These are phyloP conservation scores for Cercospora zeae-maydis DNA, from an alignment of 2,329 filamentous ascomycete species.

Conservation along the genomic window DNA sequence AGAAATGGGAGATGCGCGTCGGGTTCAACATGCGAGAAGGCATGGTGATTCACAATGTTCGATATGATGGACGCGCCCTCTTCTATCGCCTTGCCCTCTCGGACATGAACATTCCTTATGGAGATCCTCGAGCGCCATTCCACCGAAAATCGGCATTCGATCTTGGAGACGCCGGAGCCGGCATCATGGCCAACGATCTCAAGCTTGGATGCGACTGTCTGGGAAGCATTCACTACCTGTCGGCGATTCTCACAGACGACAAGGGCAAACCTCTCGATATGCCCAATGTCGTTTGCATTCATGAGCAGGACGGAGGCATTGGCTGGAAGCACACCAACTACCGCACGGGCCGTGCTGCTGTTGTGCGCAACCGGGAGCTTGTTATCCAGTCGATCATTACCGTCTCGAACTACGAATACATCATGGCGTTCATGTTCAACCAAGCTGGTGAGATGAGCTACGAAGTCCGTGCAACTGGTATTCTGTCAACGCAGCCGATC, in stretches of 20 bases:
- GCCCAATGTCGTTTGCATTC: conserved; percentile 66
- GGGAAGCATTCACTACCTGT: conserved; percentile 66
- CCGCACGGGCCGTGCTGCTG: conserved; percentile 58
- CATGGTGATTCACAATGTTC: conserved; percentile 64
- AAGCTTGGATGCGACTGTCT: conserved; percentile 68
- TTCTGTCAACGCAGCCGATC: conserved; percentile 64
- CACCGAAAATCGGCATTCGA: conserved; percentile 70
- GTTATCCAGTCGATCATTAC: conserved; percentile 66
- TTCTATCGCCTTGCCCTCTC: conserved; percentile 65
- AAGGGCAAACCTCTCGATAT: conserved; percentile 50
- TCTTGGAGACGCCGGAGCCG: conserved; percentile 63
- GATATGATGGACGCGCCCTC: conserved; percentile 51
- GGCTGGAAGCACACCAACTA: conserved; percentile 69
- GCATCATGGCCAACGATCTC: conserved; percentile 65
- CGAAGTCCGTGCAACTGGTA: conserved; percentile 67
- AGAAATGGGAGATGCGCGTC: conserved; percentile 62
- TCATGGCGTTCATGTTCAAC: conserved; percentile 63
- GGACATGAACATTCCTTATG: conserved; percentile 63
- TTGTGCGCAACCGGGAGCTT: conserved; percentile 59
- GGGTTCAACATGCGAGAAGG: conserved; percentile 63
- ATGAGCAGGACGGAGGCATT: conserved; percentile 67
- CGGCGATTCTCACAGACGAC: conserved; percentile 45
- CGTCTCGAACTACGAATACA: conserved; percentile 64
- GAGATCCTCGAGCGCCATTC: conserved; percentile 63
- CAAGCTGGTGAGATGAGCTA: conserved; percentile 65